Base-by-base conservation (phyloP, 495 filamentous ascomycete species). In the Aspergillus avenaceus region DNA sequence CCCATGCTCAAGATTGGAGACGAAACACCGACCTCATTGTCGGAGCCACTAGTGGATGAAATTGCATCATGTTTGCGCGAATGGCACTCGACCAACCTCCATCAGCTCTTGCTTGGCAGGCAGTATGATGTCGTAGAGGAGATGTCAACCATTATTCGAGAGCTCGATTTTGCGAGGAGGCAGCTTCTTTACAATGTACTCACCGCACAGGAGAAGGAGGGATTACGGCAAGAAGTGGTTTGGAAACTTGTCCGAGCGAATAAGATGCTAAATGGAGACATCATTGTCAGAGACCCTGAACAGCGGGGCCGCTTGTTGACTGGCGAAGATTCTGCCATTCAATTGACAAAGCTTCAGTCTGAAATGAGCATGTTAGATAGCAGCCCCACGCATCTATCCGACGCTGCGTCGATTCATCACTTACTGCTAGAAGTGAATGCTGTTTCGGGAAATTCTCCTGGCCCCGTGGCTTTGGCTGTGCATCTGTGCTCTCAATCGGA, bases 1-100 rank as follows among this genome's bases (percentile, higher is more conserved):
- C 93, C 93, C 7, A 92, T 96, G 88, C 77, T 98, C 29, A 96
- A 96, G 64, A 89, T 97, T 60, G 95, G 95, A 21, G 93, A 98
- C 55, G 93, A 98, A 73, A 95, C 90, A 1, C 86, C 90, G 3
- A 92, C 87, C 2, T 96, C 90, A 3, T 77, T 81, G 11, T 81
- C 87, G 21, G 93, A 99, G 64, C 93, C 93, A 3, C 72, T 99
- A 48, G 91, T 99, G 9, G 95, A 97, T 65, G 93, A 99, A 63
- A 97, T 97, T 62, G 91, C 91, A 14, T 95, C 90, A 6, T 97
- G 92, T 63, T 70, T 99, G 25, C 82, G 92, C 22, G 93, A 99
- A 75, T 99, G 93, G 93, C 91, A 99, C 66, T 93, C 91, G 14
- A 95, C 89, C 12, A 95, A 96, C 61, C 78, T 98, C 36, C 95